Percentiles rank a stretch among this genome's conserved stretches.
Conservation (phyloP, 2,329 filamentous ascomycete species). For the Aspergillus hortae region DNA sequence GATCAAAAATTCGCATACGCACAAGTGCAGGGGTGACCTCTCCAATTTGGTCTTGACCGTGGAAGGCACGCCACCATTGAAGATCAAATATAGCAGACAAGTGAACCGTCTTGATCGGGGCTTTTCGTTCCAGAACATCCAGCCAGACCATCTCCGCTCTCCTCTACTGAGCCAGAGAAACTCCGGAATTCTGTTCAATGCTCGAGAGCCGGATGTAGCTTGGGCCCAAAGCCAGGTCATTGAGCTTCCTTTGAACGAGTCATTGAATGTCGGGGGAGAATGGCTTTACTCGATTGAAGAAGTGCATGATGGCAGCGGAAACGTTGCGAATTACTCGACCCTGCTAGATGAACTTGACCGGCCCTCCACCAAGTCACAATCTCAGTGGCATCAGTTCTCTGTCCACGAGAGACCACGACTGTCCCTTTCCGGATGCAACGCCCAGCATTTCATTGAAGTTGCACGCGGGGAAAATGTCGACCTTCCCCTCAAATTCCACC, state of each 20-base stretch:
- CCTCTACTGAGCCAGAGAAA: slow-evolving; percentile 64
- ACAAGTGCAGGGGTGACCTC: slow-evolving; percentile 81
- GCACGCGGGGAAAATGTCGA: slow-evolving; percentile 67
- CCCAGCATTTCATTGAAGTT: slow-evolving; percentile 76
- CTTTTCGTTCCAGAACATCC: slow-evolving; percentile 88
- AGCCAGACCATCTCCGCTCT: slow-evolving; percentile 80
- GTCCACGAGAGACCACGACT: slow-evolving; percentile 83
- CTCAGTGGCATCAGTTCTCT: slow-evolving; percentile 71
- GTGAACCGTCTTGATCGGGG: slow-evolving; percentile 80
- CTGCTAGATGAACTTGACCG: slow-evolving; percentile 65
- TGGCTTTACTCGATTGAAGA: slow-evolving; percentile 93
- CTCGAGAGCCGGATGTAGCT: slow-evolving; percentile 54
- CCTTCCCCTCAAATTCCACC: slow-evolving; percentile 69
- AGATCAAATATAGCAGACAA: slow-evolving; percentile 85
- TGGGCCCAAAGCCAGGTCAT: slow-evolving; percentile 79
- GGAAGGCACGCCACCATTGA: slow-evolving; percentile 82
- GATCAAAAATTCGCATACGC: slow-evolving; percentile 60
- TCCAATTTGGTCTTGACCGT: slow-evolving; percentile 83
- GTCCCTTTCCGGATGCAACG: slow-evolving; percentile 69
- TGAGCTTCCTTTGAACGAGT: slow-evolving; percentile 83
- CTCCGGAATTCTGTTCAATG: slow-evolving; percentile 55
- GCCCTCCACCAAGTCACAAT: slow-evolving; percentile 55
- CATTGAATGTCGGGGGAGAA: slow-evolving; percentile 70
- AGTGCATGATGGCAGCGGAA: slow-evolving; percentile 86
- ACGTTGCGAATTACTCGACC: slow-evolving; percentile 68